Base-by-base conservation (phyloP, 164 flowering plant species). In the Macadamia integrifolia region DNA sequence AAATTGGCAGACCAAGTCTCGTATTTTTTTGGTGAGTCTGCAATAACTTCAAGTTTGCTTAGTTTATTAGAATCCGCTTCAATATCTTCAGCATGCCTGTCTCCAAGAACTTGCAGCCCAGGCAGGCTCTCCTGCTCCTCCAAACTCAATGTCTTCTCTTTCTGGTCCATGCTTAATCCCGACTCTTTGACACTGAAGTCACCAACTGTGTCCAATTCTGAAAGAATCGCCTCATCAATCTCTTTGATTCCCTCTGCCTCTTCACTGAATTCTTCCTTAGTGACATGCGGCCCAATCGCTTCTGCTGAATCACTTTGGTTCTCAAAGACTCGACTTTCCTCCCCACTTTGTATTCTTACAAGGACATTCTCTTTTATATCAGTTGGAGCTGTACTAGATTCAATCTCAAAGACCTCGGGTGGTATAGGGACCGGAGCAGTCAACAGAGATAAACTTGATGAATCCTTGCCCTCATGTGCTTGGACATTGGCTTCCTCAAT, bases 181-280 rank as follows among this genome's bases (percentile, higher is more conserved):
- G 5, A 60, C 64, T 80, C 82, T 28, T 71, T 69, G 61, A 81
- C 77, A 55, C 85, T 77, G 67, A 92, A 92, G 74, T 92, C 93
- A 61, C 98, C 94, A 75, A 85, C 85, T 9, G 79, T 72, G 64
- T 90, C 92, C 75, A 90, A 71, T 72, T 87, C 91, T 1, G 76
- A 67, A 68, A 90, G 75, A 18, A 88, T 67, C 13, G 55, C 84
- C 78, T 88, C 94, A 72, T 85, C 90, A 60, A 87, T 76, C 56
- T 86, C 89, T 72, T 84, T 74, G 52, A 86, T 82, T 64, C 70
- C 87, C 62, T 78, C 77, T 7, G 50, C 69, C 29, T 80, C 82
- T 61, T 81, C 80, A 55, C 31, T 70, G 57, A 59, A 60, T 43
- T 60, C 64, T 67, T 71, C 73, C n/a, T 75, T 72, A 13, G 67